A percentile compares a stretch with the other conserved stretches of the same genome.
These are phyloP conservation scores for Besnoitia besnoiti DNA, from an alignment of 169 alveolate species.

Conservation along the genomic window DNA sequence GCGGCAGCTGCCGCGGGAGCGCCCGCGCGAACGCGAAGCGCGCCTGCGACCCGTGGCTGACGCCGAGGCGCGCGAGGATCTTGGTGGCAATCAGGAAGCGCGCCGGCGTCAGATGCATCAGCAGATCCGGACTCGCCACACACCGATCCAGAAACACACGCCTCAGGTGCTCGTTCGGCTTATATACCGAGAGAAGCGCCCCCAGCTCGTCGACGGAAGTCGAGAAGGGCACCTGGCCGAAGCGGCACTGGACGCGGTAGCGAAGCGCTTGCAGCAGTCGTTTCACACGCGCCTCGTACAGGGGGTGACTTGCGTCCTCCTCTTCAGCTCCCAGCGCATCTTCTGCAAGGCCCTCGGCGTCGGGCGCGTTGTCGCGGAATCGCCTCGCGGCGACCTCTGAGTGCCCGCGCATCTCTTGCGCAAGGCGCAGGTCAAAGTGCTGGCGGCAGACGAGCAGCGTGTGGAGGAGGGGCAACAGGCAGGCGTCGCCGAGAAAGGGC, in stretches of 20 bases:
- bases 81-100: slow-evolving; percentile 29
- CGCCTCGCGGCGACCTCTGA: not conserved
- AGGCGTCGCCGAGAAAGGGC: slow-evolving; percentile 18
- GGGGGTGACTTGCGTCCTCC: slow-evolving; percentile 34
- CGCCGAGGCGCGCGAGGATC: slow-evolving; percentile 50
- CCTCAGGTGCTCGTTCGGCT: slow-evolving; percentile 48
- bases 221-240: not conserved
- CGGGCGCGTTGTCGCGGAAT: not conserved
- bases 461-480: slow-evolving; percentile 47
- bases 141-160: slow-evolving; percentile 32
- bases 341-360: not conserved
- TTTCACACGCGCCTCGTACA: slow-evolving; percentile 49
- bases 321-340: not conserved
- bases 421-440: slow-evolving; percentile 23
- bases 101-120: slow-evolving; percentile 54
- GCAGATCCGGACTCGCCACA: slow-evolving; percentile 38
- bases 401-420: not conserved
- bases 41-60: slow-evolving; percentile 55
- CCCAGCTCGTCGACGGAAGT: slow-evolving; percentile 23
- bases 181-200: slow-evolving; percentile 28
- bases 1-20: slow-evolving; percentile 31
- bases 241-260: slow-evolving; percentile 39
- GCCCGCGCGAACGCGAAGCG: slow-evolving; percentile 64
- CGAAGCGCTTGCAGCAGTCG: slow-evolving; percentile 60
- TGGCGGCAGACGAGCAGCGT: slow-evolving; percentile 29